Base-by-base conservation (phyloP, 2,329 filamentous ascomycete species). In the Periconia digitata region DNA sequence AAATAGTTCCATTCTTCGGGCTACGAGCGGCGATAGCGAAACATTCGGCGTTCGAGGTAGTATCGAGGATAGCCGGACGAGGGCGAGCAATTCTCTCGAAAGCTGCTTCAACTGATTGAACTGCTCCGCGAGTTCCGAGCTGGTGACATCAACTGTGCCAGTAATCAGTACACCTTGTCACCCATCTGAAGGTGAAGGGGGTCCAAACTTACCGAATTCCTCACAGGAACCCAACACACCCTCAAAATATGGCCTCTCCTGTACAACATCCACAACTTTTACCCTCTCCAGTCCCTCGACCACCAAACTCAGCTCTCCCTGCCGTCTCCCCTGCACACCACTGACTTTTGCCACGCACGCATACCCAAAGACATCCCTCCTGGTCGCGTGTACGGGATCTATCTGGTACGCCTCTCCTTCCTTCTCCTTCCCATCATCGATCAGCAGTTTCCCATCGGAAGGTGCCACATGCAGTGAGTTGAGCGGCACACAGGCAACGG, bases 401-500 rank as follows among this genome's bases (percentile, higher is more conserved):
- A 57, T 64, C 84, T 88, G 63, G 77, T 82, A 51, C 29, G n/a
- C 54, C 50, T 56, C 58, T 13, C 51, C 55, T 79, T 76, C 36
- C 27, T 15, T 15, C 12, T 32, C 27, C 27, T 32, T 32, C 27
- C 80, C 82, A 64, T 85, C 80, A 45, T 87, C 83, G 46, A 95
- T 81, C 56, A 95, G 78, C 48, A 85, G 81, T 71, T 92, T 86
- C 38, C 91, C 91, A 63, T 90, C 85, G 22, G 81, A 79, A 17
- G 62, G 59, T 49, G 85, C 85, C 21, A 96, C 79, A 20, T 86
- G 80, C 3, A 86, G 85, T 42, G 90, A 94, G 55, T 80, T 86
- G 51, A 96, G 78, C 17, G 94, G 94, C 46, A 97, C 85, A 70
- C 92, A 97, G 44, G 88, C 90, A 56, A 97, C 85, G 8, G 89